Conservation (phyloP, 75 land plant species). For the Adiantum capillusveneris region DNA sequence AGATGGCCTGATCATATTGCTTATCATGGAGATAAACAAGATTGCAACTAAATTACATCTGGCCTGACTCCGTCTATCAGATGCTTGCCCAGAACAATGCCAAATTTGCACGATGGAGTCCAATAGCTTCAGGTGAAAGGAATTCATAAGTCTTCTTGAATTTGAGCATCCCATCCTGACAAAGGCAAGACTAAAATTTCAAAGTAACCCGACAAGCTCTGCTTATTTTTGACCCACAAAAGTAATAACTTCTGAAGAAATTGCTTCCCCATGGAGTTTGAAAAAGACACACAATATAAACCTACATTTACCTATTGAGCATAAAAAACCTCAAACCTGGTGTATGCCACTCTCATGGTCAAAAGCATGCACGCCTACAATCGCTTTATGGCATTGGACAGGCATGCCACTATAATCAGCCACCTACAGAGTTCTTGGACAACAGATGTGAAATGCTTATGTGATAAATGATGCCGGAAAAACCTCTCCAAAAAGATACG, state of each 20-base stretch:
- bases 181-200: no score
- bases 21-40: no score
- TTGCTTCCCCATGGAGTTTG: not conserved
- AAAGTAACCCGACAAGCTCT: no score
- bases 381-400: slow-evolving; percentile 96
- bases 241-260: not conserved
- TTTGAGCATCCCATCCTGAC: slow-evolving; percentile 94
- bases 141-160: slow-evolving; percentile 89
- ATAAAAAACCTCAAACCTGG: slow-evolving; percentile 37
- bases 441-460: no score
- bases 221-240: no score
- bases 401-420: slow-evolving; percentile 63
- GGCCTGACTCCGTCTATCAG: no score
- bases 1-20: no score
- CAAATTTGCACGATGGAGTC: slow-evolving; percentile 58
- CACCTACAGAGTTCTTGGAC: no score
- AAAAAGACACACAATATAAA: not conserved
- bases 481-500: no score
- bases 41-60: no score
- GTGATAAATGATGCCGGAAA: not conserved
- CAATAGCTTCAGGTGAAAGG: slow-evolving; percentile 81
- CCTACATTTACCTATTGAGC: not conserved
- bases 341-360: slow-evolving; percentile 99
- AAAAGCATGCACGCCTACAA: slow-evolving; percentile 97
- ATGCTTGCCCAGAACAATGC: slow-evolving; percentile 87